Percentiles rank a stretch among this genome's conserved stretches.
Conservation (phyloP, 2,329 filamentous ascomycete genomes). For the Boeremia exigua region DNA sequence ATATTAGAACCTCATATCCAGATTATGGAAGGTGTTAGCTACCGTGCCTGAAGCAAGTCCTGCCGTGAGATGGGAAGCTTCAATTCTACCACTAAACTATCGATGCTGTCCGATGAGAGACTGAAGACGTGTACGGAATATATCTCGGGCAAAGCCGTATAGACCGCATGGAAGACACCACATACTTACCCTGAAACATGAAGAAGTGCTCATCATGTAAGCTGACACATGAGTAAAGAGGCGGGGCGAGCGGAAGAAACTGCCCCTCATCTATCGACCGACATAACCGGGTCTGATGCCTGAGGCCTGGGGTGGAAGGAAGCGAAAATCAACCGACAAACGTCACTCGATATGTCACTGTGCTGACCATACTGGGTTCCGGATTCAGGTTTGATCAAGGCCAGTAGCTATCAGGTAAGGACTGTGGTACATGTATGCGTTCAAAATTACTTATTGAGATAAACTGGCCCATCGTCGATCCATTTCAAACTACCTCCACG, state of each 20-base stretch:
- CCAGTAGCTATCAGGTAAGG: no score
- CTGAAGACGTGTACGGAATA: background rate
- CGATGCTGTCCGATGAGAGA: conserved; percentile 13
- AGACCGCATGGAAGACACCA: background rate
- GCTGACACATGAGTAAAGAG: conserved; percentile 8
- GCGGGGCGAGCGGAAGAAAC: conserved; percentile 1
- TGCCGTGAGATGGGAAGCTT: conserved; percentile 34
- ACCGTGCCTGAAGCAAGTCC: conserved; percentile 30
- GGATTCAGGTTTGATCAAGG: no score
- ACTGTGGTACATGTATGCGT: no score
- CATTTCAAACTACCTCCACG: no score
- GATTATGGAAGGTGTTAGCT: no score
- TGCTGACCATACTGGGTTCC: background rate
- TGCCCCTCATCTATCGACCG: conserved; percentile 6
- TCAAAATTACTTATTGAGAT: no score
- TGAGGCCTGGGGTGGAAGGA: background rate
- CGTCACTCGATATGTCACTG: background rate
- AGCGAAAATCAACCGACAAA: background rate
- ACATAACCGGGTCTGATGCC: conserved; percentile 4
- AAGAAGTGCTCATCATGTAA: conserved; percentile 1
- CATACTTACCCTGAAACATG: no score
- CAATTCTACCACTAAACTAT: conserved; percentile 43
- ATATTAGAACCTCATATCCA: no score
- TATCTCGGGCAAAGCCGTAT: background rate
- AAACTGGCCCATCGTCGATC: no score